Evolutionary conservation across 1,139 yeast species (phyloP), one percentile per base, ranked within the genome.

Genomic region (Yamadazyma diddensiae): DNA sequence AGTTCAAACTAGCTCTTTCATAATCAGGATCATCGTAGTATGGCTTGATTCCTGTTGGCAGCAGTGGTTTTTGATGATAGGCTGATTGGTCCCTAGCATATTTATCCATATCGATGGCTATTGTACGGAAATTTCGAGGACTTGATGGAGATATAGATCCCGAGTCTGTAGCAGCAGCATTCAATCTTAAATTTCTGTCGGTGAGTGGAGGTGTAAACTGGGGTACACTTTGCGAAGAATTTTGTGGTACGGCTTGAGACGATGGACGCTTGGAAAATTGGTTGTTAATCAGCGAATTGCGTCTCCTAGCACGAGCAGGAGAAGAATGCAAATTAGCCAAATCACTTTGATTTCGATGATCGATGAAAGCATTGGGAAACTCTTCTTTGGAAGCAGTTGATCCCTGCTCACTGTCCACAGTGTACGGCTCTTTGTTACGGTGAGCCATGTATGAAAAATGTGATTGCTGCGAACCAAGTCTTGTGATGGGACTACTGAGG

Each of bases 171-270:
- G 36, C 33, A 24, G 33, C 24, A 21, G 39, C 15, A 13, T 22
- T 36, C 30, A 39, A 52, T 37, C 59, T 62, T 17, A 67, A 50
- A 41, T 67, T 67, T 25, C 52, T 49, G 44, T 65, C 62, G 8
- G 73, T 67, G 24, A 67, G 49, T 3, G 73, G 73, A 19, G 59
- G 49, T n/a, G n/a, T n/a, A n/a, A n/a, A n/a, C n/a, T n/a, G n/a
- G n/a, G n/a, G n/a, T n/a, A n/a, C n/a, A n/a, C n/a, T n/a, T n/a
- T n/a, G n/a, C n/a, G n/a, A n/a, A n/a, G n/a, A n/a, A n/a, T n/a
- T n/a, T n/a, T n/a, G n/a, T n/a, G n/a, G n/a, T n/a, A n/a, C n/a
- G n/a, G n/a, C n/a, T n/a, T n/a, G n/a, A n/a, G n/a, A n/a, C n/a
- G n/a, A n/a, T n/a, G n/a, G n/a, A n/a, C n/a, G n/a, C n/a, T n/a